Base-by-base conservation (phyloP, 2,329 filamentous ascomycete species). In the Seiridium cupressi region DNA sequence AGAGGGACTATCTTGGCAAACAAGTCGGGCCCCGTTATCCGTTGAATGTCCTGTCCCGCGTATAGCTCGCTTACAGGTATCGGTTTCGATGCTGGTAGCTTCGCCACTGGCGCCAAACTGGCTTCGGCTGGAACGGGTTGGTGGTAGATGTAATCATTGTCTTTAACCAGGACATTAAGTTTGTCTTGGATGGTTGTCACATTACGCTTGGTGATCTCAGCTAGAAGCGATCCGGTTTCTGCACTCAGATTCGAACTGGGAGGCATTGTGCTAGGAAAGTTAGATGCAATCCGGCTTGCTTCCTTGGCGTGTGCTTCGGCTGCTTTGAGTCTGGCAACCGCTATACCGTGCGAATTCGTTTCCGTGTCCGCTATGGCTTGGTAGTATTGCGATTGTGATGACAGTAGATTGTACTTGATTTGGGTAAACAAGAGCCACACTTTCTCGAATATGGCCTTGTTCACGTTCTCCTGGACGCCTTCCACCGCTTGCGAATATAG, bases 91-190 rank as follows among this genome's bases (percentile, higher is more conserved):
- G 95, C 96, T 4, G 94, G 93, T 13, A 98, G 82, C 73, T 98
- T 99, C 3, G 93, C 85, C 54, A 99, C 93, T 1, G 89, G 84
- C 1, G 91, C 79, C 10, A 99, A 79, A 35, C 89, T 89, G 3
- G 93, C 91, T 74, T 97, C 93, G 8, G 89, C 88, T 0, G 95
- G 94, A 1, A 99, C 89, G 1, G 87, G 89, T 68, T 98, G 92
- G 72, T 99, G 95, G 71, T 99, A 99, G 72, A 99, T 97, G 74
- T 95, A 98, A 72, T 99, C 95, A 67, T 99, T 99, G 74, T 99
- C 95, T 70, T 96, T 97, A 66, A 84, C 82, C 55, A 93, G 83
- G 62, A 91, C 88, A 18, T 81, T 80, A 31, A 97, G 79, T 72
- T 91, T 93, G 63, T 94, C 90, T 71, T 96, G 90, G 3, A 97